Base-by-base conservation (phyloP, 1,284 basidiomycete genomes). In the Ustilago xerochloae region DNA sequence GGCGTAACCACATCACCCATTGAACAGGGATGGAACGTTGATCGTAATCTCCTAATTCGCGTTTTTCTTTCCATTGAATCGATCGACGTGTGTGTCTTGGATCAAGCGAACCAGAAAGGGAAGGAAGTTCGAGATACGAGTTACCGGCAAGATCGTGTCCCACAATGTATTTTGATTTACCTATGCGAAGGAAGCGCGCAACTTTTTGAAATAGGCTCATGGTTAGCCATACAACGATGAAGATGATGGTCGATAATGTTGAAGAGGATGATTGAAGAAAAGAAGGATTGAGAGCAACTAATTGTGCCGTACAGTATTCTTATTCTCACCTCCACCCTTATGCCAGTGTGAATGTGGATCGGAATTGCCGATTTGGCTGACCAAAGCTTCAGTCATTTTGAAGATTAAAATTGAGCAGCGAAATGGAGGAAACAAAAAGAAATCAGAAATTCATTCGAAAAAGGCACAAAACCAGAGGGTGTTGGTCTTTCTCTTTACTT, bases 1-100 rank as follows among this genome's bases (percentile, higher is more conserved):
- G 81, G 9, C 81, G 56, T 52, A 83, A 66, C 81, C 81, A 83
- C 55, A 78, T 78, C 28, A 73, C 69, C 81, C 81, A 83, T 54
- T 83, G 81, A 6, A 80, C 75, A 6, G 81, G 81, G 20, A 83
- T 69, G 7, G 69, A 67, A 24, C 65, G 56, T 36, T 80, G 81
- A 45, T 81, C 80, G 49, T 81, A 79, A 51, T 82, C 80, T 13
- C 67, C 74, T 18, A 63, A 38, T 30, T 78, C 63, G 16, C 38
- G 38, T 10, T 79, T 78, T 35, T 70, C 64, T 24, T 51, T 61
- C 67, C 70, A 80, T 46, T 70, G 52, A 45, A 80, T 71, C 12
- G 65, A 57, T 4, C 80, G 64, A 0, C 77, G 73, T 6, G 81
- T 80, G 35, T 73, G 75, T 3, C 77, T 67, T 26, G 77, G 75